These are phyloP conservation scores for Aspergillus carlsbadensis DNA, from an alignment of 495 filamentous ascomycete species.

Conservation along the genomic window DNA sequence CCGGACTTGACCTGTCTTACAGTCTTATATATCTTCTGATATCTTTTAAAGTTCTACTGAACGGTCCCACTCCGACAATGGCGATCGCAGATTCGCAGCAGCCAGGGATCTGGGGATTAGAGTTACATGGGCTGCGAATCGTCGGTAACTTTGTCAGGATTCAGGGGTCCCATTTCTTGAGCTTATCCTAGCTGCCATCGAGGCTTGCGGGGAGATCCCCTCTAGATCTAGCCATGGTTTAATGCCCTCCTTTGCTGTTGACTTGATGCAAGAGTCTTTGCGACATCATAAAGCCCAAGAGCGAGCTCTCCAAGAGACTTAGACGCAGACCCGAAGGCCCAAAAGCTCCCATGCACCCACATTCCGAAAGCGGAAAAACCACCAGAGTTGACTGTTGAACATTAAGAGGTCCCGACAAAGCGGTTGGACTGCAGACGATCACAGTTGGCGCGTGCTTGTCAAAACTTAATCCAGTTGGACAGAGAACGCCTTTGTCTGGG, in stretches of 20 bases:
- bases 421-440: constrained; percentile 37
- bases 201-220: constrained; percentile 47
- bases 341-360: not conserved
- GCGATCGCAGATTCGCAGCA: not conserved
- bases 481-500: constrained; percentile 13
- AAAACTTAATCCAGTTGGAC: constrained; percentile 36
- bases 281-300: not conserved
- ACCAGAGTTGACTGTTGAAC: constrained; percentile 12
- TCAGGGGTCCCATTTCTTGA: constrained; percentile 24
- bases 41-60: constrained; percentile 1
- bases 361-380: not conserved
- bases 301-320: not conserved
- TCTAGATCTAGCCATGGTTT: constrained; percentile 34
- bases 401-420: constrained; percentile 26
- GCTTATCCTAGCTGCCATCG: constrained; percentile 27
- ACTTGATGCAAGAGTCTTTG: not conserved
- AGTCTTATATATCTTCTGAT: not conserved
- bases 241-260: not conserved
- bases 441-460: constrained; percentile 38
- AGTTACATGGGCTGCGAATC: constrained; percentile 21
- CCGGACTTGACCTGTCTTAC: not conserved
- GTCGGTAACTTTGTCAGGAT: constrained; percentile 25
- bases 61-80: constrained; percentile 5
- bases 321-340: not conserved
- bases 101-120: constrained; percentile 14